These are phyloP conservation scores for Septoria linicola DNA, from an alignment of 2,329 filamentous ascomycete species.

Conservation along the genomic window DNA sequence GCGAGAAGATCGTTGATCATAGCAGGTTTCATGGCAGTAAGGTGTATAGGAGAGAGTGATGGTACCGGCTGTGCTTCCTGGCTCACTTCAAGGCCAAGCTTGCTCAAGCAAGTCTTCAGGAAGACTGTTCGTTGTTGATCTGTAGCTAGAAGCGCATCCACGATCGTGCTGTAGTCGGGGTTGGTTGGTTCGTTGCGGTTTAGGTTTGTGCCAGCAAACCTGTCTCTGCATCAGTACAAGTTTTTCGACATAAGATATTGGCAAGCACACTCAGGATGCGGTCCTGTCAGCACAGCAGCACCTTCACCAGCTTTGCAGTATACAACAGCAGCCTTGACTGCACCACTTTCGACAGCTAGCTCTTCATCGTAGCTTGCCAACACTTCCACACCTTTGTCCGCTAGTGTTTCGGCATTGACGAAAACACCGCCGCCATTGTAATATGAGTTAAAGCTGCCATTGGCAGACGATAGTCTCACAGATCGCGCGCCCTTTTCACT, in stretches of 20 bases:
- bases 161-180: slow-evolving; percentile 67
- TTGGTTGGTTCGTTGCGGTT: slow-evolving; percentile 60
- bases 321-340: slow-evolving; percentile 73
- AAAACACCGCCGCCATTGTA: slow-evolving; percentile 96
- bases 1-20: slow-evolving; percentile 68
- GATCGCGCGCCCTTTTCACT: slow-evolving; percentile 82
- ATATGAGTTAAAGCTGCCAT: slow-evolving; percentile 70
- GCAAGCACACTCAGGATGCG: slow-evolving; percentile 79
- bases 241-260: not conserved
- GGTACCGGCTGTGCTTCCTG: slow-evolving; percentile 68
- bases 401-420: slow-evolving; percentile 68
- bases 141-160: slow-evolving; percentile 65
- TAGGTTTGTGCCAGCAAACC: slow-evolving; percentile 80
- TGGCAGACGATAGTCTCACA: slow-evolving; percentile 62
- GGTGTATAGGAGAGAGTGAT: slow-evolving; percentile 76
- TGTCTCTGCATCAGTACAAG: slow-evolving; percentile 40
- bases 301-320: slow-evolving; percentile 82
- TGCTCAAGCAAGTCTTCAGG: slow-evolving; percentile 73
- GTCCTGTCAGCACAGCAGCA: slow-evolving; percentile 74
- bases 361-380: slow-evolving; percentile 76
- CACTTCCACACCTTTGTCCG: slow-evolving; percentile 69
- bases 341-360: slow-evolving; percentile 72
- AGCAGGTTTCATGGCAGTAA: slow-evolving; percentile 66
- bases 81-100: slow-evolving; percentile 78
- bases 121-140: slow-evolving; percentile 72